These are phyloP conservation scores for Wakefieldia striispora DNA, from an alignment of 768 basidiomycete species.

Conservation along the genomic window DNA sequence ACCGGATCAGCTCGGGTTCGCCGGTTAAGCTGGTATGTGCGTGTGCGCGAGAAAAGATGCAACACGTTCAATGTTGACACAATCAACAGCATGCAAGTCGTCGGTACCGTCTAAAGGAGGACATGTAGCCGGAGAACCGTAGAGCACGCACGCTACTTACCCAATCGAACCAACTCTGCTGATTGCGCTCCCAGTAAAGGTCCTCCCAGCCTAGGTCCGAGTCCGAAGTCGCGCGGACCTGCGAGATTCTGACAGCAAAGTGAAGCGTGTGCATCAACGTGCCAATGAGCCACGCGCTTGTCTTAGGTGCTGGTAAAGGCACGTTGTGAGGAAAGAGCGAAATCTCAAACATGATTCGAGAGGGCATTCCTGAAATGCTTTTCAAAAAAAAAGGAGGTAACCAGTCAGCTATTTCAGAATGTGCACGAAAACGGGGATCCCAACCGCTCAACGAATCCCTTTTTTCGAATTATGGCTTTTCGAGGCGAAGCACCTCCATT, in stretches of 20 bases:
- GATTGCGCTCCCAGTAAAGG: conserved; percentile 65
- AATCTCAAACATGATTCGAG: conserved; percentile 73
- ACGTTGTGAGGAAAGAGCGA: conserved; percentile 80
- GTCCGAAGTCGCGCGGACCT: conserved; percentile 54
- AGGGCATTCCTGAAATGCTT: conserved; percentile 67
- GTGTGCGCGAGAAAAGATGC: conserved; percentile 68
- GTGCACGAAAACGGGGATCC: conserved; percentile 4
- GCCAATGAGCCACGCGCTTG: conserved; percentile 65
- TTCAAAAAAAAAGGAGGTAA: neutral
- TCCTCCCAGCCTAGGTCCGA: conserved; percentile 79
- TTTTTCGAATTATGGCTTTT: conserved; percentile 60
- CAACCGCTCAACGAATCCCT: conserved; percentile 61
- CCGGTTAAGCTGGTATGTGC: conserved; percentile 65
- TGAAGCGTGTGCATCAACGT: conserved; percentile 65
- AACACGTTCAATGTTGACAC: conserved; percentile 58
- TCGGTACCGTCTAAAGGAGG: conserved; percentile 56
- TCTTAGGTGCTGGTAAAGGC: conserved; percentile 65
- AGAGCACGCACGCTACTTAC: conserved; percentile 38
- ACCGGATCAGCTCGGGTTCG: conserved; percentile 55
- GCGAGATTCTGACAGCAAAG: conserved; percentile 59
- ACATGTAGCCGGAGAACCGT: conserved; percentile 9
- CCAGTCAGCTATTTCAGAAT: conserved; percentile 15
- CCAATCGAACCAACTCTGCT: conserved; percentile 78
- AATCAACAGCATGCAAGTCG: conserved; percentile 53
- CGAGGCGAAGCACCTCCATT: conserved; percentile 35